Evolutionary conservation across 371 early-diverging fungal species (phyloP), one percentile per base, ranked within the genome.

Genomic region (Syncephalastrum monosporum): DNA sequence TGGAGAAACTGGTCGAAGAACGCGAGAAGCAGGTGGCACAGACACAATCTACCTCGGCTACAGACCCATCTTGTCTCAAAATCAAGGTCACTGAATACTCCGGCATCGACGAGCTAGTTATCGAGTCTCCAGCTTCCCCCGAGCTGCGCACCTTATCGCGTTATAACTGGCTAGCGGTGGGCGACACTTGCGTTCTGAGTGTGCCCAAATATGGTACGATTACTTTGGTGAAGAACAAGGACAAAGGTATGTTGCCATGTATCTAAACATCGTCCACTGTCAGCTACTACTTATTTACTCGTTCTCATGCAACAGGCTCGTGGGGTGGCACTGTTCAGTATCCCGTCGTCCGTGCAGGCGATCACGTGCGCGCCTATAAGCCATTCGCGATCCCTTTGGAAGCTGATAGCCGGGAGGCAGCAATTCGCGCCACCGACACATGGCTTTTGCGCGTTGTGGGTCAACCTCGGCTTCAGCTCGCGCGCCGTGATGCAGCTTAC

Each of bases 351-450:
- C 29, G 29, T 29, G 29, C 29, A 29, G 29, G 29, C 29, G 29
- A 29, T 7, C 29, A 29, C 29, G 29, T 29, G 29, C 29, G 29
- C 7, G 29, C 29, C 29, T 29, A 29, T 29, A 29, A 29, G 7
- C 29, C 29, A 29, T 29, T 29, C 7, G 7, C 7, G 29, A 29
- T 74, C 7, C 81, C 71, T 8, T 64, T 73, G 38, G 64, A 57
- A 24, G 58, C 82, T 1, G 80, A 79, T 56, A 63, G 74, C 7
- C 65, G 85, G 19, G 50, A 55, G 17, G 64, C 67, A 12, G 85
- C 84, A 8, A 64, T 91, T 16, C 80, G 65, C n/a, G 88, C 77
- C 15, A 75, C 82, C 1, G 91, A 91, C 57, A 84, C 82, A 0
- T 83, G 83, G 82, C 46, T 87, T 0, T 43, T 46, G 42, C 63